Evolutionary conservation across 495 filamentous ascomycete genomes (phyloP).

Genomic region (Trichoderma gamsii): DNA sequence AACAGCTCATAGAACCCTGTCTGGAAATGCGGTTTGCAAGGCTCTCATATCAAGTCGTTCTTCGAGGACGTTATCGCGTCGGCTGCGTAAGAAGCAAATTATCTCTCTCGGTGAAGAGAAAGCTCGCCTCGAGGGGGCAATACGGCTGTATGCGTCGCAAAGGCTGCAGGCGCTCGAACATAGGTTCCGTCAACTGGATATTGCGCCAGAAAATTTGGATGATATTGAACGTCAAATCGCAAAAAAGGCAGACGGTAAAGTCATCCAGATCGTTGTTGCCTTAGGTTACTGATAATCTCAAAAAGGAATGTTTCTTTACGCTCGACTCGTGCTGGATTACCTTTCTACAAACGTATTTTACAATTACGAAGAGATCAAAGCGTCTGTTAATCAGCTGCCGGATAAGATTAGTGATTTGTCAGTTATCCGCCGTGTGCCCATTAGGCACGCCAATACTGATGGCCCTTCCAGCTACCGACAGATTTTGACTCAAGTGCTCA

Average conservation of each 20-base stretch:
- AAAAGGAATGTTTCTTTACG: conserved; percentile 33
- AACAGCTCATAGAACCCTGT: background rate
- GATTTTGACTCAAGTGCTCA: conserved; percentile 23
- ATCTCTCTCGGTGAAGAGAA: conserved; percentile 30
- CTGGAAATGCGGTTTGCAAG: conserved; percentile 21
- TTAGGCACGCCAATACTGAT: conserved; percentile 4
- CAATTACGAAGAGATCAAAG: conserved; percentile 22
- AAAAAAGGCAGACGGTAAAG: conserved; percentile 25
- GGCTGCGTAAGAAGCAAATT: conserved; percentile 18
- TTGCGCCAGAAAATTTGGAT: conserved; percentile 19
- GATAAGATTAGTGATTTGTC: conserved; percentile 26
- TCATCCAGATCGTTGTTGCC: background rate
- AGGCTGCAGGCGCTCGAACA: conserved; percentile 19
- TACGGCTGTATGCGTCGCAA: conserved; percentile 21
- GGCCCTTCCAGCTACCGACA: conserved; percentile 23
- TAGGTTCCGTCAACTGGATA: conserved; percentile 21
- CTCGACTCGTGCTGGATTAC: conserved; percentile 30
- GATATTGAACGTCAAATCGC: conserved; percentile 18
- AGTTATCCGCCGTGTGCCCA: background rate
- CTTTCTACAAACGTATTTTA: conserved; percentile 28
- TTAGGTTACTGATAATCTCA: background rate
- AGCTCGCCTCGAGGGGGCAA: conserved; percentile 20
- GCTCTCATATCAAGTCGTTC: conserved; percentile 24
- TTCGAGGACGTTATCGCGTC: conserved; percentile 13
- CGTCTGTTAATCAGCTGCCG: conserved; percentile 24